Conservation (phyloP, 805 yeast genomes). For the Pichia ethanolica region DNA sequence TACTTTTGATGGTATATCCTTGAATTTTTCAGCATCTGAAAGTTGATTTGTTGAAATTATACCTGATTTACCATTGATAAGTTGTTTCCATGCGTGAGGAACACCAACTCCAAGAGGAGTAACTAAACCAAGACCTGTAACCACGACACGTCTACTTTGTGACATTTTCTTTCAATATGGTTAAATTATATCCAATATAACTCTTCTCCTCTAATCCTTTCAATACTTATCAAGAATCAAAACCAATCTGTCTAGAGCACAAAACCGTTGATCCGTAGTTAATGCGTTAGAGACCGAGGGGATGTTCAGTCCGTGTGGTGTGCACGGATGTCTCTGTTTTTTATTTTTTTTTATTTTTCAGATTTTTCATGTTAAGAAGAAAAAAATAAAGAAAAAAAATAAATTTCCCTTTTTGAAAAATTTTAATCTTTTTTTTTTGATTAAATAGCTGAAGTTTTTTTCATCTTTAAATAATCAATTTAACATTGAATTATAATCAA, state of each 20-base stretch:
- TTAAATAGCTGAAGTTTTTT: background rate
- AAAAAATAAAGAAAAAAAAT: background rate
- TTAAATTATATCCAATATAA: no score
- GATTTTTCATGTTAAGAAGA: background rate
- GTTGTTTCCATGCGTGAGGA: slow-evolving; percentile 42
- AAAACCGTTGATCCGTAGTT: no score
- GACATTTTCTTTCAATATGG: background rate
- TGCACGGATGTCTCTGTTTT: background rate
- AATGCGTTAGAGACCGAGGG: no score
- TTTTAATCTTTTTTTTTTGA: background rate
- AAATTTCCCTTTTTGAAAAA: background rate
- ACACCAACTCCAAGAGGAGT: slow-evolving; percentile 81
- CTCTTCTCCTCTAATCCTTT: no score
- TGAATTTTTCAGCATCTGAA: slow-evolving; percentile 40
- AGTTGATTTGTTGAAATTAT: slow-evolving; percentile 43
- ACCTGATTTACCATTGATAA: slow-evolving; percentile 50
- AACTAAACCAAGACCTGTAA: slow-evolving; percentile 84
- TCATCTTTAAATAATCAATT: no score
- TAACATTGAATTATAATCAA: no score
- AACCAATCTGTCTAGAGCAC: no score
- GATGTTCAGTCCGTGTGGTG: background rate
- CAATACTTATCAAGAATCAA: no score
- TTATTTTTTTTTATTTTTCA: background rate
- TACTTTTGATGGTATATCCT: slow-evolving; percentile 58
- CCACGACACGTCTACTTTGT: slow-evolving; percentile 56